Conservation (phyloP, 177 flowering plant genomes). For the Vitis hybrid region DNA sequence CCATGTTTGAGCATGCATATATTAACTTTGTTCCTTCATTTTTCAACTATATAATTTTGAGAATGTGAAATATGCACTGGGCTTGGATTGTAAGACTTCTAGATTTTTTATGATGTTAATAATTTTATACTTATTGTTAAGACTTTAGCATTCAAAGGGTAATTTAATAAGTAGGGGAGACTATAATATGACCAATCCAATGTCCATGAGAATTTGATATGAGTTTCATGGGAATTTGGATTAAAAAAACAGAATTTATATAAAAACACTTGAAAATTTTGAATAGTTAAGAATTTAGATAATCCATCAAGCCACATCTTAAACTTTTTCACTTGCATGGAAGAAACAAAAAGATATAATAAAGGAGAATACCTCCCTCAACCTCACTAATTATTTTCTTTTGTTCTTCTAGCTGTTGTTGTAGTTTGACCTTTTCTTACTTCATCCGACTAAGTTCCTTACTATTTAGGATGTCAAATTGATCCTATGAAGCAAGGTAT, state of each 20-base stretch:
- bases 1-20: too few species aligned
- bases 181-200: too few species aligned
- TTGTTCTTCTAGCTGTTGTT: conserved; percentile 56
- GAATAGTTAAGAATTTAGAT: background rate
- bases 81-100: too few species aligned
- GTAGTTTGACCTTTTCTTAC: conserved; percentile 68
- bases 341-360: background rate
- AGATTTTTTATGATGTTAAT: too few species aligned
- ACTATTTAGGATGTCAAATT: conserved; percentile 74
- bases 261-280: background rate
- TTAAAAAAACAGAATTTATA: background rate
- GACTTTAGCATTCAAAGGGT: too few species aligned
- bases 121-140: too few species aligned
- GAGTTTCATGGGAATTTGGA: background rate
- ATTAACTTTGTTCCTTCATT: too few species aligned
- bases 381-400: conserved; percentile 57
- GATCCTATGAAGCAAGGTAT: conserved; percentile 90
- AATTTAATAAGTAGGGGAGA: too few species aligned
- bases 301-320: too few species aligned
- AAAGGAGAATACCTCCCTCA: conserved; percentile 65
- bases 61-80: too few species aligned
- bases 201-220: background rate
- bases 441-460: conserved; percentile 87
- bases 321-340: background rate
- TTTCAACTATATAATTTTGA: too few species aligned